These are phyloP conservation scores for Gossypium herbaceum DNA, from an alignment of 345 rosid species.

Conservation along the genomic window DNA sequence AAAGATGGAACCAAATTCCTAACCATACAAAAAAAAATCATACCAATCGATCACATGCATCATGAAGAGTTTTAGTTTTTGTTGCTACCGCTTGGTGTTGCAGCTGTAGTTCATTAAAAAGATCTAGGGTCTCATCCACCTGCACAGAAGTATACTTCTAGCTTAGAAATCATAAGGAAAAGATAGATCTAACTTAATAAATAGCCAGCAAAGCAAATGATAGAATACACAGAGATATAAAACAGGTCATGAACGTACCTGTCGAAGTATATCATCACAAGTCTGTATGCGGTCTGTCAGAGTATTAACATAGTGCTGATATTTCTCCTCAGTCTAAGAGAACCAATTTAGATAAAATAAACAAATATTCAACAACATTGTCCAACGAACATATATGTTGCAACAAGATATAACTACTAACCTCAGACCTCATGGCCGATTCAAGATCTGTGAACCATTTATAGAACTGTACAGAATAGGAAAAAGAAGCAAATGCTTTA, in stretches of 20 bases:
- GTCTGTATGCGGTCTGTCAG: constrained; percentile 80
- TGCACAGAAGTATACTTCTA: constrained; percentile 23
- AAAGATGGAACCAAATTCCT: constrained; percentile 8
- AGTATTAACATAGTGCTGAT: constrained; percentile 77
- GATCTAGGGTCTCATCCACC: constrained; percentile 90
- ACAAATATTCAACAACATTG: neutral
- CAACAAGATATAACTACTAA: constrained; percentile 38
- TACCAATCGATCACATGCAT: constrained; percentile 95
- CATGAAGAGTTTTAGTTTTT: constrained; percentile 98
- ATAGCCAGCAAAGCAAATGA: neutral
- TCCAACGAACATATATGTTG: constrained; percentile 2
- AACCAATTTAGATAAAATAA: constrained; percentile 15
- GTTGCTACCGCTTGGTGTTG: constrained; percentile 94
- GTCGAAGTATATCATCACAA: constrained; percentile 79
- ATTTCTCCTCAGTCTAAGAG: constrained; percentile 88
- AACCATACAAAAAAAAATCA: constrained; percentile 15
- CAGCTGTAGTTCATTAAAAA: constrained; percentile 76
- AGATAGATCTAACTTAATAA: constrained; percentile 9
- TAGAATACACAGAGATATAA: neutral
- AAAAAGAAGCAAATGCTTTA: neutral
- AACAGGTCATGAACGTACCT: constrained; percentile 43
- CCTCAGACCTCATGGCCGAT: constrained; percentile 98
- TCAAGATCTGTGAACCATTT: constrained; percentile 99
- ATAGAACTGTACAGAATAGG: constrained; percentile 58
- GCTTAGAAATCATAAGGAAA: constrained; percentile 1